Conservation (phyloP, 139 green algal genomes). For the Chlorella sorokiniana region DNA sequence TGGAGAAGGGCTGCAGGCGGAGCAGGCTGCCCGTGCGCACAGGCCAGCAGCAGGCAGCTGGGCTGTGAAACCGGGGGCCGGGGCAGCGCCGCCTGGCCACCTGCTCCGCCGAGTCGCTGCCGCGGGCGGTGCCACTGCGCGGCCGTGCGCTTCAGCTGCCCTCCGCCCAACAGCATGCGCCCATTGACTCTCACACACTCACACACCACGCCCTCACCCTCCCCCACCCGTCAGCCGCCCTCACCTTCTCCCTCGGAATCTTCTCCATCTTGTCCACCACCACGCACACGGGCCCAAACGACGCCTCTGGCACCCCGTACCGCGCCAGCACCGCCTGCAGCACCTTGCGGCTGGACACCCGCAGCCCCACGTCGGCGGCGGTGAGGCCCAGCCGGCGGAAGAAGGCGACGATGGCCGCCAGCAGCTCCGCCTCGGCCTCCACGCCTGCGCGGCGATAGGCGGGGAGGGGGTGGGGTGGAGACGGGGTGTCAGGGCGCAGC, state of each 20-base stretch:
- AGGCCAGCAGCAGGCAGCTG: neutral
- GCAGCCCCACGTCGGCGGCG: conserved; percentile 86
- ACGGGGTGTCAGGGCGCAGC: neutral
- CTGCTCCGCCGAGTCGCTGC: too few relatives aligned
- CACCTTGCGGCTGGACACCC: conserved; percentile 91
- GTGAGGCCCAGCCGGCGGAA: conserved; percentile 83
- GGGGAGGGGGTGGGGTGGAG: neutral
- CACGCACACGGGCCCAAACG: conserved; percentile 85
- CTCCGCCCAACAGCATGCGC: too few relatives aligned
- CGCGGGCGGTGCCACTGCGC: too few relatives aligned
- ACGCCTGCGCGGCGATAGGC: conserved; percentile 25
- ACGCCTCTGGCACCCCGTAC: conserved; percentile 67
- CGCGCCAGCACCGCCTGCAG: conserved; percentile 71
- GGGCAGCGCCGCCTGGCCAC: too few relatives aligned
- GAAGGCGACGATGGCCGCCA: conserved; percentile 90
- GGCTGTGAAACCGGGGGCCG: too few relatives aligned
- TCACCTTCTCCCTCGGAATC: conserved; percentile 65
- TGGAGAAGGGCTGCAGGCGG: neutral
- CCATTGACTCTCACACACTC: neutral
- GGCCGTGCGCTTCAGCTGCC: too few relatives aligned
- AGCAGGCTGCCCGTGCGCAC: too few relatives aligned
- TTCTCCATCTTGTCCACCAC: conserved; percentile 97
- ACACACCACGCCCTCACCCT: neutral
- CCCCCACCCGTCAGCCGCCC: neutral
- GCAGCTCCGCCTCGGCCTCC: conserved; percentile 94